Evolutionary conservation across 768 basidiomycete genomes (phyloP), one percentile per base, ranked within the genome.

Genomic region (Lentinula edodes): DNA sequence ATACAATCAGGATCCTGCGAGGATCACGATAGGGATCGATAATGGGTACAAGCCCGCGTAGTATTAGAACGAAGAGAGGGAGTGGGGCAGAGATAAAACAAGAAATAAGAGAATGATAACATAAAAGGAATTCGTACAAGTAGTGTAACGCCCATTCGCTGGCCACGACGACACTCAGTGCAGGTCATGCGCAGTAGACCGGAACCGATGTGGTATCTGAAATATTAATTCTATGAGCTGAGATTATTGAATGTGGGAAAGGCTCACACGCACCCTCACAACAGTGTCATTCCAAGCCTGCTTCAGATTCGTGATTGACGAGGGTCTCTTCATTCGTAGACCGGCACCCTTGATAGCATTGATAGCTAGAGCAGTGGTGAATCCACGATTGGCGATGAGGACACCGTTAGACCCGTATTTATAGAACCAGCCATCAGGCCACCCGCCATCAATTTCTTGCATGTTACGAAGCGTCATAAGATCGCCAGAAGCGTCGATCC

Each of bases 371-470:
- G 83, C 83, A 23, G 83, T 85, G 2, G 79, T 79, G 20, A 85
- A 70, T 0, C 84, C 83, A 6, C 80, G 76, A 68, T 85, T 85
- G 12, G 82, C 80, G 34, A 86, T 81, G 54, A 70, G 74, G 53
- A 83, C 68, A 0, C 76, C 79, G 0, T 80, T 76, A 0, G 75
- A 74, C 4, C 81, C 82, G 61, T 80, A 83, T 68, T 78, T 81
- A 72, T 83, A 86, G 18, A 86, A 72, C 82, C 82, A 84, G 0
- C 85, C 78, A 8, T 73, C 73, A 23, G 75, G 77, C 81, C 82
- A 87, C 3, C 81, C 79, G 16, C 85, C 85, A 64, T 86, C 84
- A 61, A 80, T 79, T 60, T 72, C 72, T 64, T 86, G 85, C 61
- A 83, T 66, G 5, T 74, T 67, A 2, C 81, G 73, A 7, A 87